Base-by-base conservation (phyloP, 306 rosid genomes). In the Trifolium repens region DNA sequence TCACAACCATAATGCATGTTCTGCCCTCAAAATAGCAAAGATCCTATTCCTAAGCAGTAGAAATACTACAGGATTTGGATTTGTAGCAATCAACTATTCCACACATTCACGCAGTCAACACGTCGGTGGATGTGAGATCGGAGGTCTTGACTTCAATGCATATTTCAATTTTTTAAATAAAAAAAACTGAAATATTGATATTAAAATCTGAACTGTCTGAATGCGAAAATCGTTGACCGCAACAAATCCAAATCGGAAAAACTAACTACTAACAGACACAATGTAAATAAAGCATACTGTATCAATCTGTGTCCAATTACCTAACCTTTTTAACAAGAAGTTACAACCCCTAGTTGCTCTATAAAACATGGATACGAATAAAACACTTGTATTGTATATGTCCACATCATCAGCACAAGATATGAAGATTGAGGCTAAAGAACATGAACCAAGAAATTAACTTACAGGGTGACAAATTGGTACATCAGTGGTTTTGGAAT, bases 401-500 rank as follows among this genome's bases (percentile, higher is more conserved):
- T 19, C 70, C 30, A 65, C 70, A 12, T 65, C 52, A 65, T 65
- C 52, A 65, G 70, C 34, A 65, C 1, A 63, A 7, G 68, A 35
- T 63, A 63, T 63, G 47, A 63, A 63, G 46, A 34, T 61, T 61
- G 67, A 14, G 43, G 43, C 67, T 15, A 61, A 63, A 4, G 63
- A 58, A 63, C 68, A 35, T 63, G 27, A 35, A 63, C 68, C 68
- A 34, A 58, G n/a, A 58, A 58, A 24, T 24, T 24, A 13, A 58
- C 10, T 58, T 24, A 58, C 37, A 5, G 4, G 9, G 13, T 58
- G 16, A 58, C 64, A 58, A 58, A 58, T 58, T 58, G 64, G 16
- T 26, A 26, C 63, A 57, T 24, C 12, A 24, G 5, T 9, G 11
- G 37, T 58, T 65, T 64, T 64, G 52, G 70, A 16, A 39, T 15